phyloP scores from a whole-genome alignment of 2,329 filamentous ascomycete species.

The Tolypocladium sp. region DNA sequence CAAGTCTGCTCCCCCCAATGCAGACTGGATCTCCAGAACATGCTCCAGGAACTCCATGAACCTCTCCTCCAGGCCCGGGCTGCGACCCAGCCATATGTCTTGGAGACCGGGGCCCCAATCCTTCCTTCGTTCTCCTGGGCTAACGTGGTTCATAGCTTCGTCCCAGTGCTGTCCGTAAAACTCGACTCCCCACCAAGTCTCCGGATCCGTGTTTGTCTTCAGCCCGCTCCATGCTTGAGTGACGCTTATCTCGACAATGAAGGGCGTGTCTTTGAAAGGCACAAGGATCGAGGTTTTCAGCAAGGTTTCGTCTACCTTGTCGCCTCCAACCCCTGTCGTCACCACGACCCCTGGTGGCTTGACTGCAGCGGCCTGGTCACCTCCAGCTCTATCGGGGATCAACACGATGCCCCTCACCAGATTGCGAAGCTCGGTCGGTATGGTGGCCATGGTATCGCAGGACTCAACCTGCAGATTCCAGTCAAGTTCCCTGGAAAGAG shows the following conservation, averaged over 20 bases:
- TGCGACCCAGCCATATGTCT: constrained; percentile 22
- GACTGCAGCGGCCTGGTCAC: not conserved
- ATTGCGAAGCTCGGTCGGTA: constrained; percentile 8
- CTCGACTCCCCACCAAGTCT: constrained; percentile 20
- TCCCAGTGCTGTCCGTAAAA: constrained; percentile 26
- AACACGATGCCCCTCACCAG: constrained; percentile 14
- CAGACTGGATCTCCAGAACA: constrained; percentile 20
- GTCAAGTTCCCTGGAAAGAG: constrained; percentile 17
- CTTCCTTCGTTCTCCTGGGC: constrained; percentile 12
- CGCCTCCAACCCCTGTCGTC: not conserved
- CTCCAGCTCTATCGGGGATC: not conserved
- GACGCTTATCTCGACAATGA: constrained; percentile 21
- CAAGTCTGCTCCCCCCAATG: constrained; percentile 10
- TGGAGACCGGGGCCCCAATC: constrained; percentile 20
- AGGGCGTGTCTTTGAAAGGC: constrained; percentile 20
- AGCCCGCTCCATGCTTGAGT: constrained; percentile 17
- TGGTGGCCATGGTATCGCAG: constrained; percentile 8
- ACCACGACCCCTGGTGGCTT: not conserved
- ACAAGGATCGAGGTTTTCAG: constrained; percentile 17
- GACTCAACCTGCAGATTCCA: constrained; percentile 23
- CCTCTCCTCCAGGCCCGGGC: constrained; percentile 13
- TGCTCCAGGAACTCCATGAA: constrained; percentile 19
- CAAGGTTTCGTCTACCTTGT: constrained; percentile 8
- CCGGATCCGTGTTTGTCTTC: constrained; percentile 7
- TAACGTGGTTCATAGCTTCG: constrained; percentile 21